Conservation (phyloP, 2,329 filamentous ascomycete genomes). For the Ophiostoma ulmi region DNA sequence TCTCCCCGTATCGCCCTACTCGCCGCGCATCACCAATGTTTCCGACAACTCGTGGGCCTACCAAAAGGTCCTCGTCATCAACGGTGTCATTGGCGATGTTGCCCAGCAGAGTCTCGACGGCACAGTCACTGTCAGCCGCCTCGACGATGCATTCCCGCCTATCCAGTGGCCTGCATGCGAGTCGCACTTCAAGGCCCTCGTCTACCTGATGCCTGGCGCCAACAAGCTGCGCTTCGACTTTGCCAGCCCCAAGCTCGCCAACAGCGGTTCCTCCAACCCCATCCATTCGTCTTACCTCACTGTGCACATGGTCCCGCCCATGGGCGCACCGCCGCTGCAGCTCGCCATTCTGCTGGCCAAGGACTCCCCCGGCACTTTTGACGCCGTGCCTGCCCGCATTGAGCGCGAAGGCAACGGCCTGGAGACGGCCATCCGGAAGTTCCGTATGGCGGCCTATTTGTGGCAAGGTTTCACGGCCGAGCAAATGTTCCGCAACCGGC, state of each 20-base stretch:
- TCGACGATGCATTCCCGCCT: constrained; percentile 79
- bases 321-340: constrained; percentile 75
- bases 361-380: constrained; percentile 81
- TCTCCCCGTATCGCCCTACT: constrained; percentile 68
- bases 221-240: constrained; percentile 89
- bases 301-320: constrained; percentile 79
- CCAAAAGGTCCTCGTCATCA: constrained; percentile 80
- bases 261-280: constrained; percentile 59
- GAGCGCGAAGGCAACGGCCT: constrained; percentile 78
- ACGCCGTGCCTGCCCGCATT: constrained; percentile 69
- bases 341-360: constrained; percentile 81
- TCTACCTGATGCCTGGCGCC: constrained; percentile 85
- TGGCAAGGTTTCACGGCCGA: constrained; percentile 98
- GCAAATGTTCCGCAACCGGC: constrained; percentile 86
- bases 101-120: constrained; percentile 67
- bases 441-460: constrained; percentile 88
- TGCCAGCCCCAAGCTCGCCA: constrained; percentile 70
- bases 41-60: constrained; percentile 84
- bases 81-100: constrained; percentile 74
- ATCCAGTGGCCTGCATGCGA: constrained; percentile 82
- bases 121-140: constrained; percentile 68
- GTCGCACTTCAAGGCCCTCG: constrained; percentile 84
- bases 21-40: constrained; percentile 73
- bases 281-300: constrained; percentile 75
- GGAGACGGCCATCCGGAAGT: constrained; percentile 78